Conservation (phyloP, 2,329 filamentous ascomycete genomes). For the Penicillium sp. region DNA sequence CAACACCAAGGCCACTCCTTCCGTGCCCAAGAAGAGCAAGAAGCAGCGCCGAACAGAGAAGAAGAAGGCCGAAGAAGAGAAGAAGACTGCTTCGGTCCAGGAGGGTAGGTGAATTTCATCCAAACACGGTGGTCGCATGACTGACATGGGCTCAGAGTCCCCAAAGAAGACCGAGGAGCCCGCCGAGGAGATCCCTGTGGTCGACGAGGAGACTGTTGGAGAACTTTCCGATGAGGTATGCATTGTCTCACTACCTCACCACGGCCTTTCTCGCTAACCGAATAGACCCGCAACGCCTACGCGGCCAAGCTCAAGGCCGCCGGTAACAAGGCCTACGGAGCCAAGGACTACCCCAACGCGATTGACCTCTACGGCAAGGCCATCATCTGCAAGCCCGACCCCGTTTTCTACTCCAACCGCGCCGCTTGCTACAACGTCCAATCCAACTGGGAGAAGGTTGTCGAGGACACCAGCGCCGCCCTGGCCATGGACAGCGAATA, state of each 20-base stretch:
- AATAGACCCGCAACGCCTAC: conserved; percentile 77
- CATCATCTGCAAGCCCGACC: conserved; percentile 94
- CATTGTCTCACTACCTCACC: conserved; percentile 1
- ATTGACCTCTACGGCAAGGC: conserved; percentile 96
- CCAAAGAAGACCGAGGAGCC: conserved; percentile 53
- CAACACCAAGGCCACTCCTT: conserved; percentile 44
- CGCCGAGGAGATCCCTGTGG: conserved; percentile 69
- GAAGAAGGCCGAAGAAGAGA: conserved; percentile 53
- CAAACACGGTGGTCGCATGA: conserved; percentile 4
- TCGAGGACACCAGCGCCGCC: conserved; percentile 94
- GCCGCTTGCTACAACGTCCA: conserved; percentile 96
- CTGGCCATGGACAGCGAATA: conserved; percentile 93
- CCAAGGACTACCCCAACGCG: conserved; percentile 89
- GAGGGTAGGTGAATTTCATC: conserved; percentile 35
- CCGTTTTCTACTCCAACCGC: conserved; percentile 98
- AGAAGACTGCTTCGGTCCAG: conserved; percentile 49
- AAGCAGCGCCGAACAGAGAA: conserved; percentile 83
- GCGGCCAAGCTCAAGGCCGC: conserved; percentile 90
- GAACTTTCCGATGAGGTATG: conserved; percentile 51
- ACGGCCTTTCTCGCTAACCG: conserved; percentile 10
- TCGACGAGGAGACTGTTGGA: conserved; percentile 53
- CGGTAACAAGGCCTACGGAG: conserved; percentile 93
- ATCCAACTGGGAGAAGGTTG: conserved; percentile 90
- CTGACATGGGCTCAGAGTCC: conserved; percentile 29
- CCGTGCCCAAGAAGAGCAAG: conserved; percentile 71